These are phyloP conservation scores for Suhomyces guaymorum DNA, from an alignment of 1,139 yeast species.

Conservation along the genomic window DNA sequence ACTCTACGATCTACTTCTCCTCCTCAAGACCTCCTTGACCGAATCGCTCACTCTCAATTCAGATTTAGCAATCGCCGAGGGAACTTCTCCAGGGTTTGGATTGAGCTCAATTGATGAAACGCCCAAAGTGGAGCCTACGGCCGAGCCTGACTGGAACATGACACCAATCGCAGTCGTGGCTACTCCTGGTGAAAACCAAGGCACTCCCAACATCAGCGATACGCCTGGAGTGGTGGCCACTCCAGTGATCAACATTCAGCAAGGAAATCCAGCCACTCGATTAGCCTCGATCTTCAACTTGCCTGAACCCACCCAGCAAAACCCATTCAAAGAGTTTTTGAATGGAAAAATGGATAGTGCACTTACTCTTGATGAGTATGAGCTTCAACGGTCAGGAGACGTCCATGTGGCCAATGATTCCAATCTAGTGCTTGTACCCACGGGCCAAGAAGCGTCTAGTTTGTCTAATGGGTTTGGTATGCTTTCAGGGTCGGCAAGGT, in stretches of 20 bases:
- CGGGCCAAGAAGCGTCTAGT: conserved; percentile 19
- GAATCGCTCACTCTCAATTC: conserved; percentile 19
- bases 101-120: conserved; percentile 7
- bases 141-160: conserved; percentile 6
- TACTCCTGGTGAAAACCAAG: conserved; percentile 1
- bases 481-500: conserved; percentile 8
- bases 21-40: conserved; percentile 48
- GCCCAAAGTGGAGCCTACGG: conserved; percentile 6
- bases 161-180: conserved; percentile 5
- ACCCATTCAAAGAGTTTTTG: conserved; percentile 26
- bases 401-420: conserved; percentile 32
- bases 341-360: conserved; percentile 28
- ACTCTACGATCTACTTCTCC: conserved; percentile 61
- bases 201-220: conserved; percentile 5
- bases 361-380: conserved; percentile 37
- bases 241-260: conserved; percentile 2
- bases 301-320: conserved; percentile 35
- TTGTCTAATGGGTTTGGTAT: conserved; percentile 27
- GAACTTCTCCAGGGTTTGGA: conserved; percentile 16
- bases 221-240: conserved; percentile 7
- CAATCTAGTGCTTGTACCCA: conserved; percentile 25
- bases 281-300: conserved; percentile 31
- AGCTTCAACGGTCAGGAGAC: conserved; percentile 38
- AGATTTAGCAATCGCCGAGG: conserved; percentile 16
- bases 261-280: conserved; percentile 3